Evolutionary conservation across 2,329 filamentous ascomycete genomes (phyloP).

Genomic region (Nectriaceae sp.): DNA sequence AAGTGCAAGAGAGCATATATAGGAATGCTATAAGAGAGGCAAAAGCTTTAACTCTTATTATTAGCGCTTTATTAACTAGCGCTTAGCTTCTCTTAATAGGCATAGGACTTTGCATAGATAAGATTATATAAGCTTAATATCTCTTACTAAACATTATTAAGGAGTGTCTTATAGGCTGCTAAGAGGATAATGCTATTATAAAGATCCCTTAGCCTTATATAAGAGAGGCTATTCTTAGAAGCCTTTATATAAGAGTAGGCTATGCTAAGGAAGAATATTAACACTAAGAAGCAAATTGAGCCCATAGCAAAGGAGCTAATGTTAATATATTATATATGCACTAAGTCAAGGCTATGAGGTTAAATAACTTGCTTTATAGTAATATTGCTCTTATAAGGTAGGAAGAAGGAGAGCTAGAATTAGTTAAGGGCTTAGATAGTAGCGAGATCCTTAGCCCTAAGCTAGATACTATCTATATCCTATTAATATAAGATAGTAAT

Average conservation of each 20-base stretch:
- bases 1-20: too few species aligned
- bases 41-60: constrained; percentile 3
- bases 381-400: not conserved
- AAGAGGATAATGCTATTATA: constrained; percentile 7
- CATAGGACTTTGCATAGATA: too few species aligned
- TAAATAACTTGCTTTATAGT: not conserved
- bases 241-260: not conserved
- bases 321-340: not conserved
- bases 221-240: not conserved
- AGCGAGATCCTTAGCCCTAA: not conserved
- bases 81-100: constrained; percentile 5
- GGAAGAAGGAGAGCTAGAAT: constrained; percentile 2
- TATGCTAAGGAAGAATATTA: constrained; percentile 6
- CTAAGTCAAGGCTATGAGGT: constrained; percentile 2
- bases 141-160: not conserved
- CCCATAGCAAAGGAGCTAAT: not conserved
- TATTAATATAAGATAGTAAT: constrained; percentile 3
- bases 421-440: not conserved
- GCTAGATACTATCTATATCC: constrained; percentile 12
- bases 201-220: constrained; percentile 4
- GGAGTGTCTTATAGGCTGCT: not conserved
- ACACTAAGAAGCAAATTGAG: constrained; percentile 2
- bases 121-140: constrained; percentile 5
- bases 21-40: constrained; percentile 3
- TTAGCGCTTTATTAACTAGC: not conserved